A percentile compares a stretch with the other conserved stretches of the same genome.
Conservation (phyloP, 2,329 filamentous ascomycete genomes). For the Zymoseptoria crescenta region DNA sequence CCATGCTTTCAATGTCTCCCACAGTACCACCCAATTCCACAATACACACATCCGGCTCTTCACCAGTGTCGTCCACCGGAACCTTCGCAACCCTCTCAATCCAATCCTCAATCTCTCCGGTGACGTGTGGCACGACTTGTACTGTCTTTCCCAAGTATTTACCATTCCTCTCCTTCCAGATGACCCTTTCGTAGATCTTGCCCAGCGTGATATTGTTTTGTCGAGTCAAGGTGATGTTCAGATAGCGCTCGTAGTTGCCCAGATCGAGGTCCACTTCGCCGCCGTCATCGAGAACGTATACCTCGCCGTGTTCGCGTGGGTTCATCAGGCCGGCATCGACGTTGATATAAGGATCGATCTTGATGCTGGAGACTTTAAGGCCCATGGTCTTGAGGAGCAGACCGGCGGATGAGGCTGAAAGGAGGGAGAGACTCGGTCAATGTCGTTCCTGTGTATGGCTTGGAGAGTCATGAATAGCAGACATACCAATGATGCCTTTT, state of each 20-base stretch:
- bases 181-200: slow-evolving; percentile 88
- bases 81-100: slow-evolving; percentile 78
- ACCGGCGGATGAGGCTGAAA: slow-evolving; percentile 57
- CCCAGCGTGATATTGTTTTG: slow-evolving; percentile 97
- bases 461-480: neutral
- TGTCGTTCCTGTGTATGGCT: neutral
- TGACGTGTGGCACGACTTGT: slow-evolving; percentile 91
- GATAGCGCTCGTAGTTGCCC: slow-evolving; percentile 72
- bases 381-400: slow-evolving; percentile 73
- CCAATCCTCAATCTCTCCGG: slow-evolving; percentile 86
- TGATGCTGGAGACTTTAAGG: slow-evolving; percentile 63
- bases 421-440: slow-evolving; percentile 6
- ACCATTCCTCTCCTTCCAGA: slow-evolving; percentile 61
- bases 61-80: slow-evolving; percentile 75
- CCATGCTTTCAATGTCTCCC: slow-evolving; percentile 77
- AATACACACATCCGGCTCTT: slow-evolving; percentile 86
- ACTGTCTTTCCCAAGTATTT: slow-evolving; percentile 83
- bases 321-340: slow-evolving; percentile 68
- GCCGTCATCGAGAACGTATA: slow-evolving; percentile 79
- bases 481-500: slow-evolving; percentile 61
- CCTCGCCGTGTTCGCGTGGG: slow-evolving; percentile 72
- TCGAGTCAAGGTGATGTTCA: slow-evolving; percentile 69
- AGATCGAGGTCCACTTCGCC: slow-evolving; percentile 69
- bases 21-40: slow-evolving; percentile 64
- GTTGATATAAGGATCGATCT: slow-evolving; percentile 68